A percentile compares a stretch with the other conserved stretches of the same genome.
phyloP scores from a whole-genome alignment of 306 rosid species.

The Glycine tomentella region DNA sequence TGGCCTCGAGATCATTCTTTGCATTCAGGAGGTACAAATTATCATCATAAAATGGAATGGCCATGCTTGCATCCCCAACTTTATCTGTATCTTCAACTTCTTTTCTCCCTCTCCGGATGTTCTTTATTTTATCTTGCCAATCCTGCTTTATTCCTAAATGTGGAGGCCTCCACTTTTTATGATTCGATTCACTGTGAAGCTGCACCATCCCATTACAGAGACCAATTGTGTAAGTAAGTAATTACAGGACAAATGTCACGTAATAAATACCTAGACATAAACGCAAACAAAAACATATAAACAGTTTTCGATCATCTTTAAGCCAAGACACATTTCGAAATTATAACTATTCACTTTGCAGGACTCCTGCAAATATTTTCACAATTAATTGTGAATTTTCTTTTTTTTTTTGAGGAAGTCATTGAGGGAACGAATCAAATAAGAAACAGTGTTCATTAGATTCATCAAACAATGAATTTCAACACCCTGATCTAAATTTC shows the following conservation, averaged over 20 bases:
- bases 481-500: conserved; percentile 6
- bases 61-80: conserved; percentile 70
- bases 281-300: background rate
- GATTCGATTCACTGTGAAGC: conserved; percentile 63
- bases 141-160: conserved; percentile 80
- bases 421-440: background rate
- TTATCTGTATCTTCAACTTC: conserved; percentile 72
- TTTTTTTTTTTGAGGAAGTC: background rate
- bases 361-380: background rate
- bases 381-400: background rate
- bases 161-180: conserved; percentile 74
- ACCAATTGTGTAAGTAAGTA: conserved; percentile 2
- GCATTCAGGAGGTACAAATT: conserved; percentile 77
- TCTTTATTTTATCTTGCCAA: conserved; percentile 88
- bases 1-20: conserved; percentile 86
- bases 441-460: background rate
- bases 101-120: conserved; percentile 77
- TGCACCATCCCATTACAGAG: conserved; percentile 51
- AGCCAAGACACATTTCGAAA: conserved; percentile 7
- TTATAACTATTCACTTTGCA: background rate
- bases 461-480: background rate
- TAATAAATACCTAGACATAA: conserved; percentile 3
- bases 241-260: conserved; percentile 1
- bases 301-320: conserved; percentile 12
- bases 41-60: conserved; percentile 84